phyloP scores from a whole-genome alignment of 1,284 basidiomycete genomes.

The Spongiforma sp. region DNA sequence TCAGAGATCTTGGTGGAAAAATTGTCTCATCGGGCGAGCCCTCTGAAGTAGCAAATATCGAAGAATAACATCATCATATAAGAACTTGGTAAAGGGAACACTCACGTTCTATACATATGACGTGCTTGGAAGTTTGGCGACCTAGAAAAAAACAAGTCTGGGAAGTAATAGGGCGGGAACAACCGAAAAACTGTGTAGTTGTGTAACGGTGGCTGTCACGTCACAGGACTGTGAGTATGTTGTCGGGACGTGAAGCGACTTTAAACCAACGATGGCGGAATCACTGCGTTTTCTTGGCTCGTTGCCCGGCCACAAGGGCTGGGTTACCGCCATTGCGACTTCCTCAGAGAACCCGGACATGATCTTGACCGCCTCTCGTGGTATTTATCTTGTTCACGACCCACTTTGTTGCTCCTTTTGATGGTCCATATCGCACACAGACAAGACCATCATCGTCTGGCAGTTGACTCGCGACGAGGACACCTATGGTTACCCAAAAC shows the following conservation, averaged over 20 bases:
- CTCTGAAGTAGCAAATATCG: constrained; percentile 89
- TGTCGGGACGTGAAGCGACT: constrained; percentile 42
- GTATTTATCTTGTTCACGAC: constrained; percentile 54
- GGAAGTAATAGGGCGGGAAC: constrained; percentile 24
- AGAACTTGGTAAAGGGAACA: neutral
- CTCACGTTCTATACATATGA: constrained; percentile 22
- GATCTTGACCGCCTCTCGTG: constrained; percentile 96
- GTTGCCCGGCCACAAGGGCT: constrained; percentile 94
- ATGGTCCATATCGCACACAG: constrained; percentile 67
- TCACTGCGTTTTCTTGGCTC: constrained; percentile 92
- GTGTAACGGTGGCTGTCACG: constrained; percentile 70
- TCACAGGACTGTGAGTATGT: constrained; percentile 31
- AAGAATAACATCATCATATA: constrained; percentile 63
- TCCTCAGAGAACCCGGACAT: constrained; percentile 97
- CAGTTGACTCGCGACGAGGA: constrained; percentile 96
- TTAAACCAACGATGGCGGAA: constrained; percentile 71
- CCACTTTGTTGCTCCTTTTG: constrained; percentile 27
- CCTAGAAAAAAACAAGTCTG: neutral
- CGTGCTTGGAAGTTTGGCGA: neutral
- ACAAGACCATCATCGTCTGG: constrained; percentile 99
- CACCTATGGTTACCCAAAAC: constrained; percentile 94
- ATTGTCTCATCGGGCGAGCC: constrained; percentile 72
- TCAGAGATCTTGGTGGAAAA: constrained; percentile 90
- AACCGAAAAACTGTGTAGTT: constrained; percentile 49
- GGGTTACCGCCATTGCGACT: constrained; percentile 97